Conservation (phyloP, 352 stramenopile species). For the Phytophthora macrochlamydospora region DNA sequence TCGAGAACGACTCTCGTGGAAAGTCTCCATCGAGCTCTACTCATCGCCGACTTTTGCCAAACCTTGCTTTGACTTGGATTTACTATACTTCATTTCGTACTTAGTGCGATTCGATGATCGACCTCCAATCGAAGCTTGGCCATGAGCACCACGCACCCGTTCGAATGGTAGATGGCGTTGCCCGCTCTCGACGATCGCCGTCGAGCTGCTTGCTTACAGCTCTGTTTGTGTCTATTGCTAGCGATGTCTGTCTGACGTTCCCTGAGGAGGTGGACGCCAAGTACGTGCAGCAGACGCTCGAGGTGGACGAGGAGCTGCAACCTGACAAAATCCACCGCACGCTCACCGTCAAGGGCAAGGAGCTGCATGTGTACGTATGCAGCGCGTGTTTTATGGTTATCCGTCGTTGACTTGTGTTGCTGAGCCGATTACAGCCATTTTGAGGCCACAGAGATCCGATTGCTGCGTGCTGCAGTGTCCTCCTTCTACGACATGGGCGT, state of each 20-base stretch:
- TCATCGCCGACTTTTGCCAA: neutral
- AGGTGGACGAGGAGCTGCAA: conserved; percentile 88
- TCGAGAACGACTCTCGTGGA: too few relatives aligned
- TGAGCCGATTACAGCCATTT: conserved; percentile 63
- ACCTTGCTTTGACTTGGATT: neutral
- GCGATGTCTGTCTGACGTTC: conserved; percentile 71
- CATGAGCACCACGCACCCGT: conserved; percentile 60
- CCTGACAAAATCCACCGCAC: conserved; percentile 85
- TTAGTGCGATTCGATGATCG: too few relatives aligned
- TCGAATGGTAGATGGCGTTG: conserved; percentile 63
- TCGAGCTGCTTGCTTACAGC: neutral
- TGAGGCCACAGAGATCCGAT: conserved; percentile 79
- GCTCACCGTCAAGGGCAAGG: conserved; percentile 58
- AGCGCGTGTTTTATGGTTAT: too few relatives aligned
- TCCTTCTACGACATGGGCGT: conserved; percentile 90
- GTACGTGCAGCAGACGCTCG: conserved; percentile 79
- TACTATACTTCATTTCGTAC: neutral
- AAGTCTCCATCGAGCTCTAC: too few relatives aligned
- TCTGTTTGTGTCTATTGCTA: conserved; percentile 7
- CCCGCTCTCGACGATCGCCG: neutral
- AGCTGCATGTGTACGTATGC: conserved; percentile 73
- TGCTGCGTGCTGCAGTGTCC: conserved; percentile 83
- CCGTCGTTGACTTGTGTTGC: neutral
- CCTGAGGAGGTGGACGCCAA: conserved; percentile 65
- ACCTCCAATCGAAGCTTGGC: conserved; percentile 1